Evolutionary conservation across 164 flowering plant species (phyloP).

Genomic region (Aristolochia contorta): DNA sequence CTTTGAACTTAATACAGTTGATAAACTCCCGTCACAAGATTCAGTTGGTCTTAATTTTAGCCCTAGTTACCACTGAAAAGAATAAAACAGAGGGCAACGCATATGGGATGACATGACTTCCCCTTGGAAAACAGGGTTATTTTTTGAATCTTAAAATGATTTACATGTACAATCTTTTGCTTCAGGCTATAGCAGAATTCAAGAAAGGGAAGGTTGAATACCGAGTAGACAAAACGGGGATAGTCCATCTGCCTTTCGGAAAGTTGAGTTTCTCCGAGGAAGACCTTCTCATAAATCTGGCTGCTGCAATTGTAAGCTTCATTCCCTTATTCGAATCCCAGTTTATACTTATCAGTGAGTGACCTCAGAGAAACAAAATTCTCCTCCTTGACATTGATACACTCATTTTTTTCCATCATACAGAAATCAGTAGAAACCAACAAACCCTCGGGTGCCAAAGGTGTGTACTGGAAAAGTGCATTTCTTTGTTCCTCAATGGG

Average conservation of each 20-base stretch:
- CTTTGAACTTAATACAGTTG: too few relatives aligned
- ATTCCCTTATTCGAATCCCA: background rate
- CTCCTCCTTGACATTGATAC: background rate
- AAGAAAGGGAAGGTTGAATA: constrained; percentile 94
- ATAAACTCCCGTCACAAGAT: too few relatives aligned
- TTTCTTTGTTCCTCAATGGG: constrained; percentile 95
- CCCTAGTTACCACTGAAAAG: too few relatives aligned
- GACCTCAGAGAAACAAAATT: background rate
- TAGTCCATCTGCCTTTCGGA: constrained; percentile 94
- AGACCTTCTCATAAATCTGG: constrained; percentile 68
- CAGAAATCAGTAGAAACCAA: constrained; percentile 90
- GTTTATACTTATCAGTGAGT: background rate
- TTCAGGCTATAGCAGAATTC: constrained; percentile 92
- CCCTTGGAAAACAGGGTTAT: too few relatives aligned
- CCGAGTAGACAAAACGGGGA: constrained; percentile 96
- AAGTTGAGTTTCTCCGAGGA: constrained; percentile 79
- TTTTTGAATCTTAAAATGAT: background rate
- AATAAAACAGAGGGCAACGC: too few relatives aligned
- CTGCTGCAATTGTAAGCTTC: constrained; percentile 63
- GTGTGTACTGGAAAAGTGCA: constrained; percentile 93
- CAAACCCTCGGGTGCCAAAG: constrained; percentile 90
- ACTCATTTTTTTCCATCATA: background rate
- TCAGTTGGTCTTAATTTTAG: too few relatives aligned
- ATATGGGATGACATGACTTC: too few relatives aligned
- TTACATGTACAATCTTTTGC: background rate